phyloP scores from a whole-genome alignment of 257 asterid genomes.

The Nyctanthes arbortristis region DNA sequence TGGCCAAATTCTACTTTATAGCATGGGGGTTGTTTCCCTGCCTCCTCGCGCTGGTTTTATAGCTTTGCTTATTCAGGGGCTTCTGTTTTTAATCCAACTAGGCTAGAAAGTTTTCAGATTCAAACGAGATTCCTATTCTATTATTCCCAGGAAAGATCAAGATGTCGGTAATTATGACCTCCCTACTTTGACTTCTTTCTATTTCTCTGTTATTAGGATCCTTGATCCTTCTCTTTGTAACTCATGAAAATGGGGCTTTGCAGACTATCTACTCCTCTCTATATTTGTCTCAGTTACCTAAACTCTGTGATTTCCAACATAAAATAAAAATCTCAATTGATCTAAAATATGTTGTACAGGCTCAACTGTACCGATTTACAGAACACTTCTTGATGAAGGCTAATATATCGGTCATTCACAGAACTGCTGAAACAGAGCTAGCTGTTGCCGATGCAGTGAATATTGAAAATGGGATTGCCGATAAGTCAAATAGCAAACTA shows the following conservation, averaged over 20 bases:
- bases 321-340: constrained; percentile 13
- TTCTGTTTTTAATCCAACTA: not conserved
- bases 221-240: not conserved
- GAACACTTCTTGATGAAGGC: constrained; percentile 84
- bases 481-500: constrained; percentile 88
- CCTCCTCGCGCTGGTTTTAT: not conserved
- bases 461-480: constrained; percentile 83
- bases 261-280: not conserved
- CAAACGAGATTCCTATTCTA: too few relatives aligned
- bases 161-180: not conserved
- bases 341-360: constrained; percentile 40
- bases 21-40: not conserved
- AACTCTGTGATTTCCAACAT: not conserved
- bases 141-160: not conserved
- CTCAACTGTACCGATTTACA: constrained; percentile 88
- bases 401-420: constrained; percentile 48
- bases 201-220: too few relatives aligned
- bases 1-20: not conserved
- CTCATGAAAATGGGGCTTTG: not conserved
- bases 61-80: not conserved
- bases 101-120: too few relatives aligned
- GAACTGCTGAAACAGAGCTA: constrained; percentile 88
- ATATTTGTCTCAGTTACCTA: not conserved
- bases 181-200: too few relatives aligned
- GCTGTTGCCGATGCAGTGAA: constrained; percentile 96